Base-by-base conservation (phyloP, 2,329 filamentous ascomycete genomes). In the Pleoardoris graminearum region DNA sequence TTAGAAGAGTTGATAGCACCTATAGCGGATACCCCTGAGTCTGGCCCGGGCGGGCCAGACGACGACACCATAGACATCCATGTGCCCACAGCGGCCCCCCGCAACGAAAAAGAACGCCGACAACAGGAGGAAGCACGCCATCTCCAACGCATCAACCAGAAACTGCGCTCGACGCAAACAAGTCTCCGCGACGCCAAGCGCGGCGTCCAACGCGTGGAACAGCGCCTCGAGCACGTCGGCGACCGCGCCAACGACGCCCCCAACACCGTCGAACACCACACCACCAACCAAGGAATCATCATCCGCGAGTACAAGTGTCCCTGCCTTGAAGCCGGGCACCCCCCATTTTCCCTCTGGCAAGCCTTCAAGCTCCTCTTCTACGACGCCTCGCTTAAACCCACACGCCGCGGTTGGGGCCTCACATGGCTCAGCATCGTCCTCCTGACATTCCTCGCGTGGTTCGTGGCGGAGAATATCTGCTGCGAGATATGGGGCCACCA, bases 401-500 rank as follows among this genome's bases (percentile, higher is more conserved):
- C 49, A 11, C 53, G 65, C 19, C 57, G 53, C 14, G 56, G 61
- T 2, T 59, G 72, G 50, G 67, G 69, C 14, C 55, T 76, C 6
- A 79, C 77, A 11, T 65, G 67, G 46, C 57, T 77, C 4, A 73
- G 75, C 35, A 69, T 77, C 67, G 53, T 72, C 23, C 63, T 76
- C 11, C 53, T 80, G 1, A 19, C 74, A 7, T 69, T 77, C 16
- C 62, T 79, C 16, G 59, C 70, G 32, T 85, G 80, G 80, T 79
- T 77, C 60, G 59, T 80, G 25, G 63, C 74, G 35, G 80, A 83
- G 66, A 72, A 72, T 27, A 64, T 74, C 23, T 33, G 42, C 51
- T 72, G 70, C 57, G 76, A 80, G 30, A 68, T 75, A 23, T 83
- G 80, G 66, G 82, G 79, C 62, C 79, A 82, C 42, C 79, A 78